Conservation (phyloP, 495 filamentous ascomycete genomes). For the Talaromyces liani region DNA sequence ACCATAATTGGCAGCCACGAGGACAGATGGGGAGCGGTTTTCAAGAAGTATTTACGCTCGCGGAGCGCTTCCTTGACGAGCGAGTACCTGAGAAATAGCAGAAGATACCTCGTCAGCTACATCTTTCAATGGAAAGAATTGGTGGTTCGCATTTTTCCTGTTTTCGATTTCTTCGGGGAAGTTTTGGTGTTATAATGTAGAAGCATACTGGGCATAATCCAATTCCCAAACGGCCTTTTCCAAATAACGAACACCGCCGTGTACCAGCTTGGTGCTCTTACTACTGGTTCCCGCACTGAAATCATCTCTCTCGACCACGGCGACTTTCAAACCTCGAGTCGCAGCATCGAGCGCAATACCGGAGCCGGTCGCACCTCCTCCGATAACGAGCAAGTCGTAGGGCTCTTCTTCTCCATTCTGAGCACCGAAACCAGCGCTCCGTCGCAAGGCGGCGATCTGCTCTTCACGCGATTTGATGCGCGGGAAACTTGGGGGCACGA, state of each 20-base stretch:
- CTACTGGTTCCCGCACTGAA: constrained; percentile 91
- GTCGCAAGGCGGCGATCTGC: constrained; percentile 46
- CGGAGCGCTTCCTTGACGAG: constrained; percentile 92
- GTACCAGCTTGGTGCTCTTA: constrained; percentile 96
- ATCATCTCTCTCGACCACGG: constrained; percentile 90
- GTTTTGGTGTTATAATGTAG: background rate
- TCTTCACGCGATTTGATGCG: constrained; percentile 59
- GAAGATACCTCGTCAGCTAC: constrained; percentile 12
- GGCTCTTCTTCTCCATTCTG: constrained; percentile 31
- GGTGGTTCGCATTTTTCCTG: background rate
- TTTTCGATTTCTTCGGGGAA: background rate
- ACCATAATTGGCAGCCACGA: constrained; percentile 98
- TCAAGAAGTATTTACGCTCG: constrained; percentile 91
- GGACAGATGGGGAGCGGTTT: constrained; percentile 92
- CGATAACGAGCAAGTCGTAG: constrained; percentile 89
- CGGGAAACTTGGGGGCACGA: constrained; percentile 77
- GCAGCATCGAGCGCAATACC: constrained; percentile 93
- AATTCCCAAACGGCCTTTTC: constrained; percentile 97
- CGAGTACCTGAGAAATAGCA: constrained; percentile 51
- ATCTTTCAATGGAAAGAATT: background rate
- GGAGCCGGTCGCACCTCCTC: constrained; percentile 84
- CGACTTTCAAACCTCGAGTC: constrained; percentile 86
- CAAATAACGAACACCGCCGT: constrained; percentile 91
- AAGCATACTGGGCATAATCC: constrained; percentile 76
- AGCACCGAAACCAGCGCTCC: constrained; percentile 13